Conservation (phyloP, 192 early-diverging fungal genomes). For the Funneliformis mosseae region DNA sequence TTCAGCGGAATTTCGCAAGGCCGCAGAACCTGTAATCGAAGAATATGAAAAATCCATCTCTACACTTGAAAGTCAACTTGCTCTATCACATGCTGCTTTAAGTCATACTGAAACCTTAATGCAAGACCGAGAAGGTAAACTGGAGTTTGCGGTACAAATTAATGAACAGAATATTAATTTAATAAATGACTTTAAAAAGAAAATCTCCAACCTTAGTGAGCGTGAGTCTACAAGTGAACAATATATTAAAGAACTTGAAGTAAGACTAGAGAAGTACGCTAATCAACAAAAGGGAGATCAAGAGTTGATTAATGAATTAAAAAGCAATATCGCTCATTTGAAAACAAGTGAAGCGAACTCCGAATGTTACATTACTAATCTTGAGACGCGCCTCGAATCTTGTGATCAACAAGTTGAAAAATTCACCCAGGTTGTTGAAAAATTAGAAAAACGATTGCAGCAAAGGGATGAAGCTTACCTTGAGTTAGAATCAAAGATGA, state of each 20-base stretch:
- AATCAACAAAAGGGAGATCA: slow-evolving; percentile 24
- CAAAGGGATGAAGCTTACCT: slow-evolving; percentile 11
- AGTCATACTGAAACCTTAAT: slow-evolving; percentile 57
- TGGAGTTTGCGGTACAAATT: slow-evolving; percentile 31
- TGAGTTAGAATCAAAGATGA: not conserved
- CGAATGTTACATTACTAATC: slow-evolving; percentile 34
- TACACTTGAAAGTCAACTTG: slow-evolving; percentile 61
- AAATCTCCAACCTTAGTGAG: not conserved
- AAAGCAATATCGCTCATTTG: slow-evolving; percentile 7
- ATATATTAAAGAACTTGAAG: slow-evolving; percentile 27
- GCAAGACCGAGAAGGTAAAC: slow-evolving; percentile 58
- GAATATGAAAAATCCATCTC: slow-evolving; percentile 70
- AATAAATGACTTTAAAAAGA: not conserved
- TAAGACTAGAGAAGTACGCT: not conserved
- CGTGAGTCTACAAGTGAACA: slow-evolving; percentile 7
- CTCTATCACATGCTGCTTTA: slow-evolving; percentile 56
- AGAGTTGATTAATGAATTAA: slow-evolving; percentile 21
- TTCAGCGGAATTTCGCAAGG: slow-evolving; percentile 39
- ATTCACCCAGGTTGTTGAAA: not conserved
- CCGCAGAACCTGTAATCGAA: slow-evolving; percentile 57
- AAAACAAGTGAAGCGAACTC: slow-evolving; percentile 25
- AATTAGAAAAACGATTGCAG: not conserved
- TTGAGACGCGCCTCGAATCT: not conserved
- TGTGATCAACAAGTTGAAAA: slow-evolving; percentile 3
- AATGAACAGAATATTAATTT: slow-evolving; percentile 14